Evolutionary conservation across 139 green algal species (phyloP), one percentile per base, ranked within the genome.

Genomic region (Haematococcus sp.): DNA sequence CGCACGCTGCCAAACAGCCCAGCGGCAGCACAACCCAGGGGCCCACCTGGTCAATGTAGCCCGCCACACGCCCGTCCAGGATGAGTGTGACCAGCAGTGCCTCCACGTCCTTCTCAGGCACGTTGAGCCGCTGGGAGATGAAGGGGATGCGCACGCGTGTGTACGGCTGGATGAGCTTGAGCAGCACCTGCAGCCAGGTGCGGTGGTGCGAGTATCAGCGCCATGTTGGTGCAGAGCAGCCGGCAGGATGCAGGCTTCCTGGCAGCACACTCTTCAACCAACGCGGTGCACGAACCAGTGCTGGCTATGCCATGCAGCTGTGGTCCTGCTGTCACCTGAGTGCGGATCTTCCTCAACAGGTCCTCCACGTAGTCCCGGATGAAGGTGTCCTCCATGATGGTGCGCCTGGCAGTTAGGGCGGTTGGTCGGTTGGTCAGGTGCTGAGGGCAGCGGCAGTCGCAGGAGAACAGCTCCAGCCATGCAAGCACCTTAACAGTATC

Each of bases 351-450:
- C 43, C 83, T 89, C 25, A 98, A 86, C 73, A 99, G 85, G 78
- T 99, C 95, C 65, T 97, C 87, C 51, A 99, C 91, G 86, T 99
- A 97, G 65, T 97, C 85, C 20, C 88, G 73, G 74, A 99, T 97
- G 84, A 99, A 99, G 16, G 88, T 66, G 80, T 99, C 95, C n/a
- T 94, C 95, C 88, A 97, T 93, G 76, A 99, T 95, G 28, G 90
- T 94, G 33, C 79, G 65, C 80, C 88, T 89, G 84, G 56, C n/a
- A n/a, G n/a, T n/a, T n/a, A 11, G 40, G 40, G 40, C 40, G 40
- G 40, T 7, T 49, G 40, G 40, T 7, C 11, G 40, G 11, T 49
- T 7, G 40, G 40, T 11, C 40, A 11, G 40, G 7, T 11, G 40
- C 11, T 49, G 40, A 19, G 40, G 40, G 11, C 40, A 49, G 40